These are phyloP conservation scores for Biscogniauxia mediterranea DNA, from an alignment of 2,329 filamentous ascomycete species.

Conservation along the genomic window DNA sequence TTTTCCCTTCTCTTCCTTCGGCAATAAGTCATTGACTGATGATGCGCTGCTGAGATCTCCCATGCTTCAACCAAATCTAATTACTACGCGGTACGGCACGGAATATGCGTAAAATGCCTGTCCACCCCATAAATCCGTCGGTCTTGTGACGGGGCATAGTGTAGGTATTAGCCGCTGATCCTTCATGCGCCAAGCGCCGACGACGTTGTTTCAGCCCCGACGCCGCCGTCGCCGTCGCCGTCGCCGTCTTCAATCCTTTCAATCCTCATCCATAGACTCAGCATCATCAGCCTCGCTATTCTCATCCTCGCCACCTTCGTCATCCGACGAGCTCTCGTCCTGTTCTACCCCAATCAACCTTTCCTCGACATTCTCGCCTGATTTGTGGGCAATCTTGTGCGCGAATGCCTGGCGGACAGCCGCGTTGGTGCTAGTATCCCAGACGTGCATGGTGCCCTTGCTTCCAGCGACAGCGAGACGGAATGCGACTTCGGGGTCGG, in stretches of 20 bases:
- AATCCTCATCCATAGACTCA: conserved; percentile 60
- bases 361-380: conserved; percentile 67
- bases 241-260: conserved; percentile 10
- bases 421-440: conserved; percentile 93
- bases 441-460: conserved; percentile 88
- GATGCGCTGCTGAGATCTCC: not conserved
- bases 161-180: conserved; percentile 9
- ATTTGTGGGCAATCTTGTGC: conserved; percentile 56
- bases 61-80: not conserved
- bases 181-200: conserved; percentile 18
- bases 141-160: not conserved
- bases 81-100: not conserved
- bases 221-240: not conserved
- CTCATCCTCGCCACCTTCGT: conserved; percentile 43
- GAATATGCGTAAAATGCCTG: not conserved
- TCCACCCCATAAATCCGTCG: not conserved
- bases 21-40: not conserved
- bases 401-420: conserved; percentile 84
- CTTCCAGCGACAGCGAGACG: conserved; percentile 90
- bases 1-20: not conserved
- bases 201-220: conserved; percentile 10
- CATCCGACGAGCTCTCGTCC: conserved; percentile 55
- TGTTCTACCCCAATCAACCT: conserved; percentile 72
- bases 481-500: conserved; percentile 88
- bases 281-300: conserved; percentile 37